A percentile compares a stretch with the other conserved stretches of the same genome.
phyloP scores from a whole-genome alignment of 805 yeast species.

The Saturnispora dispora region DNA sequence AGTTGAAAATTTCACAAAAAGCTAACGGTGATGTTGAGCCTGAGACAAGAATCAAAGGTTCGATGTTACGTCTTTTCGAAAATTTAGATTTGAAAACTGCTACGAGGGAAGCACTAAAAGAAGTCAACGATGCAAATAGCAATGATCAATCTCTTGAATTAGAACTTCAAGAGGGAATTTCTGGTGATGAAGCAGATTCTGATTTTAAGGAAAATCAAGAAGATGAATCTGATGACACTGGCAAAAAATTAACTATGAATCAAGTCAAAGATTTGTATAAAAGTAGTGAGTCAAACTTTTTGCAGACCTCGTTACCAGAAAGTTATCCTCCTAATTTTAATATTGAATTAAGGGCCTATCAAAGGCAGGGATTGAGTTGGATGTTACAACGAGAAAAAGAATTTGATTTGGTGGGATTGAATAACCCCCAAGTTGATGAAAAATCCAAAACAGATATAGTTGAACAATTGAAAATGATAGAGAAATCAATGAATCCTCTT shows the following conservation, averaged over 20 bases:
- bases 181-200: neutral
- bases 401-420: conserved; percentile 32
- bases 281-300: conserved; percentile 40
- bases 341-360: conserved; percentile 62
- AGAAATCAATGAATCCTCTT: conserved; percentile 65
- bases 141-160: conserved; percentile 13
- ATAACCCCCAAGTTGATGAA: conserved; percentile 19
- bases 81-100: conserved; percentile 9
- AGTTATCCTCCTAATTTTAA: conserved; percentile 50
- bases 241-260: conserved; percentile 41
- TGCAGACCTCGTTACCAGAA: conserved; percentile 52
- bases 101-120: neutral
- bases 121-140: neutral
- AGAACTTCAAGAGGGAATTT: conserved; percentile 9
- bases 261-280: conserved; percentile 70
- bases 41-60: conserved; percentile 9
- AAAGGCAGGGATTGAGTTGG: conserved; percentile 81
- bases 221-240: conserved; percentile 8
- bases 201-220: neutral
- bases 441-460: conserved; percentile 19
- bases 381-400: conserved; percentile 75
- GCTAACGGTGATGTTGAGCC: conserved; percentile 7
- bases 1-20: conserved; percentile 7
- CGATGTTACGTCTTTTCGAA: conserved; percentile 14
- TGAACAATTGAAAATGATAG: conserved; percentile 20